Percentiles rank a stretch among this genome's conserved stretches.
Conservation (phyloP, 1,139 yeast genomes). For the Candida freyschussii region DNA sequence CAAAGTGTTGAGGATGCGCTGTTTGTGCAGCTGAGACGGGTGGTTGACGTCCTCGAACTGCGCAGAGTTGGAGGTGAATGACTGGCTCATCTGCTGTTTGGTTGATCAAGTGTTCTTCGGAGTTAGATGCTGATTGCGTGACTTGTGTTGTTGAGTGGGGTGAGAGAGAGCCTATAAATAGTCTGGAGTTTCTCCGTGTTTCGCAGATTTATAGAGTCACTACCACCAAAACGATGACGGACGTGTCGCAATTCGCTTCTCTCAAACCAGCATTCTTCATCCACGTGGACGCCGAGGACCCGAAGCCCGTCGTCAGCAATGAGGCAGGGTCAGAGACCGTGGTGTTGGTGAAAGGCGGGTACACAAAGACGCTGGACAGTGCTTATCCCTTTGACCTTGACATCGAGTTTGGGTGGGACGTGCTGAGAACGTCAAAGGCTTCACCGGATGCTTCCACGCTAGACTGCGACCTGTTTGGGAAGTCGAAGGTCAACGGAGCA, state of each 20-base stretch:
- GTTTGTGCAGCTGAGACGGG: too few relatives aligned
- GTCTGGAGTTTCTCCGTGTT: too few relatives aligned
- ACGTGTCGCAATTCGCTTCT: slow-evolving; percentile 11
- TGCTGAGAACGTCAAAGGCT: slow-evolving; percentile 35
- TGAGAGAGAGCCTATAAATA: too few relatives aligned
- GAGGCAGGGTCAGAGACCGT: slow-evolving; percentile 17
- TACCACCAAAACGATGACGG: too few relatives aligned
- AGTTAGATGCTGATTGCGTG: too few relatives aligned
- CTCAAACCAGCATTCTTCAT: slow-evolving; percentile 34
- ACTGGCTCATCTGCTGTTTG: too few relatives aligned
- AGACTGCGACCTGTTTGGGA: slow-evolving; percentile 47
- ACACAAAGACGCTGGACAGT: slow-evolving; percentile 31
- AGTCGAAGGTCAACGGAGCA: slow-evolving; percentile 32
- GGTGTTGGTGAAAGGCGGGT: slow-evolving; percentile 32
- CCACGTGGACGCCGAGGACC: slow-evolving; percentile 30
- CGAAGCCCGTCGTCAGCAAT: slow-evolving; percentile 23
- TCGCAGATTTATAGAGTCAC: too few relatives aligned
- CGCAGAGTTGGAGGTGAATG: too few relatives aligned
- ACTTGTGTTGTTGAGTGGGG: too few relatives aligned
- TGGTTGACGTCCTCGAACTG: too few relatives aligned
- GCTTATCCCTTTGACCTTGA: slow-evolving; percentile 32
- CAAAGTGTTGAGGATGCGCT: slow-evolving; percentile 10
- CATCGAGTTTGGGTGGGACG: slow-evolving; percentile 41
- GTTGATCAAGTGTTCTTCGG: too few relatives aligned
- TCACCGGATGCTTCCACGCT: slow-evolving; percentile 27